These are phyloP conservation scores for Mortierella claussenii DNA, from an alignment of 192 early-diverging fungal species.

Conservation along the genomic window DNA sequence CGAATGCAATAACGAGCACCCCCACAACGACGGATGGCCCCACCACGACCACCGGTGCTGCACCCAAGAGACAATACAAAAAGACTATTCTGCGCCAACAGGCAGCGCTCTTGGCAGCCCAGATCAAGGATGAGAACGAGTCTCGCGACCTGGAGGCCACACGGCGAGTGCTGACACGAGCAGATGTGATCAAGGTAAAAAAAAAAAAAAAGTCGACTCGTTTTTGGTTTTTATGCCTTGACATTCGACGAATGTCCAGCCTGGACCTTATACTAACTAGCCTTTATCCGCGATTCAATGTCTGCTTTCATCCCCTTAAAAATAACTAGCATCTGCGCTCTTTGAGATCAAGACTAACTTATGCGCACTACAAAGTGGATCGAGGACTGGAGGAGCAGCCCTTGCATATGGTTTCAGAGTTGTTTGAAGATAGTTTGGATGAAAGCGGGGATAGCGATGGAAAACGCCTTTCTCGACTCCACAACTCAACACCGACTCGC, in stretches of 20 bases:
- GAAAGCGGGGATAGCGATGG: conserved; percentile 14
- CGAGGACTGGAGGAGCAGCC: conserved; percentile 43
- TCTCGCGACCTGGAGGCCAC: conserved; percentile 32
- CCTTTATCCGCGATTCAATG: no score
- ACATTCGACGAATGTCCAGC: no score
- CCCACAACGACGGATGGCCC: background rate
- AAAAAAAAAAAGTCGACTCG: background rate
- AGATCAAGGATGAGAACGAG: conserved; percentile 43
- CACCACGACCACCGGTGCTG: background rate
- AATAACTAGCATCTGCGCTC: conserved; percentile 4
- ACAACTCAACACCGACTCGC: no score
- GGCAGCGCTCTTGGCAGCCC: conserved; percentile 37
- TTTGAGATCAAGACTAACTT: conserved; percentile 4
- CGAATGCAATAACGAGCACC: background rate
- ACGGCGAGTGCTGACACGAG: conserved; percentile 15
- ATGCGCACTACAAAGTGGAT: conserved; percentile 22
- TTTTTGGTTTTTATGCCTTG: no score
- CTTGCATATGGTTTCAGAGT: conserved; percentile 30
- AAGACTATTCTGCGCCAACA: conserved; percentile 49
- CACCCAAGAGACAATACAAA: conserved; percentile 36
- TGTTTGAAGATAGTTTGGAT: conserved; percentile 30
- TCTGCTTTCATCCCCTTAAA: no score
- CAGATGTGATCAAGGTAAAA: conserved; percentile 25
- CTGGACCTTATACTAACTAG: no score
- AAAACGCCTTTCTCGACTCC: no score